Percentiles rank a stretch among this genome's conserved stretches.
Conservation (phyloP, 2,329 filamentous ascomycete species). For the Drechmeria coniospora region DNA sequence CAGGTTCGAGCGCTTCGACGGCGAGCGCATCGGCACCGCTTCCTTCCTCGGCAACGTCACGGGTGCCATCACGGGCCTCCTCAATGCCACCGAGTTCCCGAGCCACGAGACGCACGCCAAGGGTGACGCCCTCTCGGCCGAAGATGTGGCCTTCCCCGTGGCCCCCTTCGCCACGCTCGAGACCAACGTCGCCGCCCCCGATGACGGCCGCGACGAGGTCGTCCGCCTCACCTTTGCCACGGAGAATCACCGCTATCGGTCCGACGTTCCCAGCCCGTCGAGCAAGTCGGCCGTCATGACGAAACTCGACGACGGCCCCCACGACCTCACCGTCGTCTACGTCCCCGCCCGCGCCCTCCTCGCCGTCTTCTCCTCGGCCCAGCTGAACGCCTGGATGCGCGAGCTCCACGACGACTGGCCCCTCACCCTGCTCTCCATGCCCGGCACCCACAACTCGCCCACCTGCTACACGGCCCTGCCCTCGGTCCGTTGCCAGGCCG, state of each 20-base stretch:
- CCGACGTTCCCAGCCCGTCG: slow-evolving; percentile 53
- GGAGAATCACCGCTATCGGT: slow-evolving; percentile 41
- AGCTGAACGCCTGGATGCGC: slow-evolving; percentile 66
- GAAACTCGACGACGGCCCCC: slow-evolving; percentile 31
- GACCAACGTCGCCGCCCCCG: slow-evolving; percentile 40
- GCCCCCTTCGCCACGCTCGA: slow-evolving; percentile 51
- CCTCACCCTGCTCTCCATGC: slow-evolving; percentile 71
- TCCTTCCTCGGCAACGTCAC: slow-evolving; percentile 30
- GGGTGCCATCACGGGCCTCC: slow-evolving; percentile 24
- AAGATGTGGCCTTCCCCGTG: slow-evolving; percentile 48
- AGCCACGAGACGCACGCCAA: slow-evolving; percentile 24
- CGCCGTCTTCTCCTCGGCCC: slow-evolving; percentile 54
- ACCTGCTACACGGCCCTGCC: slow-evolving; percentile 74
- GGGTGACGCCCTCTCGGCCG: slow-evolving; percentile 42
- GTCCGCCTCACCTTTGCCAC: slow-evolving; percentile 61
- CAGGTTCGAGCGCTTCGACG: slow-evolving; percentile 57
- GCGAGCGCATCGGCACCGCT: slow-evolving; percentile 23
- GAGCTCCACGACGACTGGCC: slow-evolving; percentile 56
- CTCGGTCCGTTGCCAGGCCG: slow-evolving; percentile 84
- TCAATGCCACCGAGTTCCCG: slow-evolving; percentile 24
- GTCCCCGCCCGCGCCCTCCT: slow-evolving; percentile 38
- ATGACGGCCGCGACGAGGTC: slow-evolving; percentile 43
- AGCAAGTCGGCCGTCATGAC: slow-evolving; percentile 45
- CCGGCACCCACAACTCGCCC: slow-evolving; percentile 82
- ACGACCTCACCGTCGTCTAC: slow-evolving; percentile 53